Evolutionary conservation across 2,329 filamentous ascomycete species (phyloP).

Genomic region (Mycosphaerella sp.): DNA sequence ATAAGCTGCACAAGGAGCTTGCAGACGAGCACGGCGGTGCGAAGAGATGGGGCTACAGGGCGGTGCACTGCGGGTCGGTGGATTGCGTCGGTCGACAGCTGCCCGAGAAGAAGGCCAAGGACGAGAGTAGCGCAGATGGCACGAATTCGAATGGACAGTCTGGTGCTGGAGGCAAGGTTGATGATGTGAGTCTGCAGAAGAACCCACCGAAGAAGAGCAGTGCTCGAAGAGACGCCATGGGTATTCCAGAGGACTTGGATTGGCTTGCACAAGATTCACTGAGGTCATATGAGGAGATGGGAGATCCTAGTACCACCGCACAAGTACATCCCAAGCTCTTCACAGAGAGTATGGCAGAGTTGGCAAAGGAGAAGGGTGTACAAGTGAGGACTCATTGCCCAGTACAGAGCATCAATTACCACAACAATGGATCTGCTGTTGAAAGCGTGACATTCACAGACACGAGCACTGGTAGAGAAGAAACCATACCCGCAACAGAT

Average conservation of each 20-base stretch:
- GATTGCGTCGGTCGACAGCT: constrained; percentile 46
- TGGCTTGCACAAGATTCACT: constrained; percentile 71
- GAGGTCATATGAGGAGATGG: constrained; percentile 74
- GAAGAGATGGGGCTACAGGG: constrained; percentile 79
- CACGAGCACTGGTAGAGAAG: constrained; percentile 43
- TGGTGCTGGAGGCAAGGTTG: constrained; percentile 15
- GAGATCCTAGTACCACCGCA: constrained; percentile 70
- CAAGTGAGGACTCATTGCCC: constrained; percentile 58
- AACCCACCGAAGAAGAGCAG: constrained; percentile 38
- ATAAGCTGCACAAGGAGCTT: constrained; percentile 73
- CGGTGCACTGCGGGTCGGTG: constrained; percentile 65
- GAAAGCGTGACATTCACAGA: constrained; percentile 57
- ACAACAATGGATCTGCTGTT: constrained; percentile 44
- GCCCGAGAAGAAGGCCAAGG: constrained; percentile 18
- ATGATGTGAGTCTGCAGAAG: constrained; percentile 52
- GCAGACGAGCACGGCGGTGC: constrained; percentile 76
- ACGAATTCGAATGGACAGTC: constrained; percentile 31
- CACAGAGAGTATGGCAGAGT: constrained; percentile 71
- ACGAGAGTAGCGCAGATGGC: constrained; percentile 27
- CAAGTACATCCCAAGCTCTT: constrained; percentile 93
- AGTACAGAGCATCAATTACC: constrained; percentile 61
- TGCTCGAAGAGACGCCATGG: constrained; percentile 51
- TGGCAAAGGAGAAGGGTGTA: constrained; percentile 58
- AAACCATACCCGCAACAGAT: constrained; percentile 51
- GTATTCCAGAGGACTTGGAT: constrained; percentile 70